phyloP scores from a whole-genome alignment of 2,329 filamentous ascomycete species.

The Cordyceps farinosa region DNA sequence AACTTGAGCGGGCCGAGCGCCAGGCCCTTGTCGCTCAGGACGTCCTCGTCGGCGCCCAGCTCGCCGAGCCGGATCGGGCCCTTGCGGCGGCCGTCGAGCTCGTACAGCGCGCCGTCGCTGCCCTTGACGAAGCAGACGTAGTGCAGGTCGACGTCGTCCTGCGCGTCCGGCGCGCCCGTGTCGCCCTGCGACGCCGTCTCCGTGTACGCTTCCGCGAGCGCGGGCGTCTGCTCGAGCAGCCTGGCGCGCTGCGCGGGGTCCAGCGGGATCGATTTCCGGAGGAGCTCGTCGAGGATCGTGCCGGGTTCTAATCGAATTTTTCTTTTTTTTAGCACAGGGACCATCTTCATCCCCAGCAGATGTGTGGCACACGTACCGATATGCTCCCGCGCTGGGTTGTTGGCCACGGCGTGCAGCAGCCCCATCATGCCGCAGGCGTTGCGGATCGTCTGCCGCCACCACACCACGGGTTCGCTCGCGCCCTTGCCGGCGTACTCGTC shows the following conservation, averaged over 20 bases:
- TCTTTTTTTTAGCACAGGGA: not conserved
- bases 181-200: constrained; percentile 74
- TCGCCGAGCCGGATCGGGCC: constrained; percentile 54
- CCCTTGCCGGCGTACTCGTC: constrained; percentile 66
- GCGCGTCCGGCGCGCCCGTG: constrained; percentile 71
- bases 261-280: constrained; percentile 68
- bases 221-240: constrained; percentile 71
- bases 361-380: constrained; percentile 44
- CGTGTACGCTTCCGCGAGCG: constrained; percentile 74
- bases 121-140: constrained; percentile 92
- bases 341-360: too few species aligned
- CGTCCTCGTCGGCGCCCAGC: constrained; percentile 61
- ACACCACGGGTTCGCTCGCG: constrained; percentile 70
- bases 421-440: constrained; percentile 93
- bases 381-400: constrained; percentile 65
- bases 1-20: constrained; percentile 62
- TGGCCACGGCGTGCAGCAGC: constrained; percentile 75
- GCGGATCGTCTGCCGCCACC: constrained; percentile 93
- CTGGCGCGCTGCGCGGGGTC: constrained; percentile 62
- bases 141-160: constrained; percentile 85
- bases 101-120: constrained; percentile 59
- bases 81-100: constrained; percentile 57
- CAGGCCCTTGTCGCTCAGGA: constrained; percentile 71
- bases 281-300: constrained; percentile 60
- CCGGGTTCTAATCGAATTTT: constrained; percentile 35